A percentile compares a stretch with the other conserved stretches of the same genome.
These are phyloP conservation scores for Neurospora crassa DNA, from an alignment of 2,329 filamentous ascomycete genomes.

Conservation along the genomic window DNA sequence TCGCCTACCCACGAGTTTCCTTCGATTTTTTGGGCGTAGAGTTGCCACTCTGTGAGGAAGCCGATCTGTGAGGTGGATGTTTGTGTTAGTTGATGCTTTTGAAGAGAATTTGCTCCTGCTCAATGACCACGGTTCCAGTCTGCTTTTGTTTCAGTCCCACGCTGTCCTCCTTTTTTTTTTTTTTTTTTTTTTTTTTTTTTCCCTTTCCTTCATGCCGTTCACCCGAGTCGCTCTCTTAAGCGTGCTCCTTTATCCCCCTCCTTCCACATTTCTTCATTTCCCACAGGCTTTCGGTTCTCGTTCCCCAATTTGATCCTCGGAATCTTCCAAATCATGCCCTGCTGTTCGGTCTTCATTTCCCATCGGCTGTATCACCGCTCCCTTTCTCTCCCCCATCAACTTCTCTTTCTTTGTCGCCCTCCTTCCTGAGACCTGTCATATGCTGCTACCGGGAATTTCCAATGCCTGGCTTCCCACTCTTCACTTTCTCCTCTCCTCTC, in stretches of 20 bases:
- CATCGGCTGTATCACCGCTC: neutral
- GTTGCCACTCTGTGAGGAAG: conserved; percentile 93
- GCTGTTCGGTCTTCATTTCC: neutral
- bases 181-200: neutral
- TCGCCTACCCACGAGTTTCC: conserved; percentile 78
- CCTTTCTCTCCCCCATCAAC: neutral
- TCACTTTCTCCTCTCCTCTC: neutral
- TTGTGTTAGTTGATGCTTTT: neutral
- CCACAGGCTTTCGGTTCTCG: no score
- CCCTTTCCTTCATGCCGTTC: neutral
- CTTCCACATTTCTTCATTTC: no score
- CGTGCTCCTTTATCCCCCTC: no score
- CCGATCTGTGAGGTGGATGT: conserved; percentile 54
- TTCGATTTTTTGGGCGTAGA: conserved; percentile 87
- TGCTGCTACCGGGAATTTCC: neutral
- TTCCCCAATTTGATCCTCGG: no score
- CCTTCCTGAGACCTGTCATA: neutral
- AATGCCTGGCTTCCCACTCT: neutral
- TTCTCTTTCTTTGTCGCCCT: neutral
- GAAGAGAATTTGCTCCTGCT: neutral
- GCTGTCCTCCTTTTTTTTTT: neutral
- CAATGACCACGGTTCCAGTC: neutral
- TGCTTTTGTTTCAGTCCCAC: no score
- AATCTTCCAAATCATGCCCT: neutral
- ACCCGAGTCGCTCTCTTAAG: neutral